phyloP scores from a whole-genome alignment of 2,329 filamentous ascomycete species.

The Aspergillus arachidicola region DNA sequence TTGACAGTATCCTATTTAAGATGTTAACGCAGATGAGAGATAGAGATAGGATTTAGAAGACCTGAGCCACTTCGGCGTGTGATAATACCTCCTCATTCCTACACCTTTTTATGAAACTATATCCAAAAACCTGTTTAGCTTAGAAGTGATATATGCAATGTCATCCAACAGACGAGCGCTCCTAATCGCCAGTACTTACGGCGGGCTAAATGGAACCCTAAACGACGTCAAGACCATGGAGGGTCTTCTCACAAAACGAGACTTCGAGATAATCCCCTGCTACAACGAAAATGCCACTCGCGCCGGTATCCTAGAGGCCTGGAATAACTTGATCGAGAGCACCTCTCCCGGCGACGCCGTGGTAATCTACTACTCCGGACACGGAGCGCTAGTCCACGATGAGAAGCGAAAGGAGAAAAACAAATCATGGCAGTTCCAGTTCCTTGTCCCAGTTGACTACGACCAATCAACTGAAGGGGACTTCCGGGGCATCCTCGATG shows the following conservation, averaged over 20 bases:
- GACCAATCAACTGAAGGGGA: background rate
- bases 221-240: constrained; percentile 1
- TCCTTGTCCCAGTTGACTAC: constrained; percentile 8
- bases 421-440: constrained; percentile 4
- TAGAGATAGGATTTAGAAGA: too few relatives aligned
- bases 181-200: constrained; percentile 3
- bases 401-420: background rate
- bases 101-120: background rate
- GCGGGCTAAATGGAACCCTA: background rate
- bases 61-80: background rate
- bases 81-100: background rate
- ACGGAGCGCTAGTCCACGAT: constrained; percentile 2
- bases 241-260: background rate
- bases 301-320: background rate
- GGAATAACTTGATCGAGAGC: background rate
- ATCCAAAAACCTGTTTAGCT: background rate
- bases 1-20: background rate
- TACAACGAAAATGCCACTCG: constrained; percentile 3
- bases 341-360: background rate
- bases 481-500: constrained; percentile 4
- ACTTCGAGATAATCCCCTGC: background rate
- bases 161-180: background rate
- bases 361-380: constrained; percentile 9
- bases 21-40: background rate
- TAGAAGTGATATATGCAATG: background rate